Evolutionary conservation across 345 rosid genomes (phyloP), one percentile per base, ranked within the genome.

Genomic region (Cardamine chenopodiifolia): DNA sequence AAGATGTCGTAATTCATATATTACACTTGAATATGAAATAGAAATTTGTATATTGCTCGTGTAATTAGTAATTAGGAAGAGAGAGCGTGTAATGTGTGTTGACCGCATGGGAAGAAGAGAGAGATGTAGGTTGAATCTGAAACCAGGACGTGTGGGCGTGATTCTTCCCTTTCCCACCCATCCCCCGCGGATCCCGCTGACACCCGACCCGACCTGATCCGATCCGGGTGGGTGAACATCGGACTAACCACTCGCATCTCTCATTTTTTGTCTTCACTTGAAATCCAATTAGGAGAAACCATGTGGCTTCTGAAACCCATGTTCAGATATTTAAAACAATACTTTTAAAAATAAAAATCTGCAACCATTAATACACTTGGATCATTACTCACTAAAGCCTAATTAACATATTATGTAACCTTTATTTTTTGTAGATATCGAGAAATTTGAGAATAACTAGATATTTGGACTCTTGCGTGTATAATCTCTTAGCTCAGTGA

Each of bases 81-180:
- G 75, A 48, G 32, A 52, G 68, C 78, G 3, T 17, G 62, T 47
- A 48, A 74, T 66, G 68, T 62, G 64, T 81, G 74, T 66, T 83
- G 88, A 85, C 78, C 81, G 83, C 85, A 84, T 84, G 88, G 88
- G 80, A 75, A 75, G 76, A 37, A 73, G 53, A 85, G 88, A 62
- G 82, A 49, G 67, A 57, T 75, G 75, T 37, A 77, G 56, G 83
- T 71, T 82, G 92, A 80, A 84, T 75, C 63, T 58, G 83, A 79
- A 85, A 86, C 87, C 82, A 70, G 9, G 70, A 79, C 78, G 84
- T 82, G 87, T 86, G 90, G 93, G 86, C 87, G 71, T 86, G 81
- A 85, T 52, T 60, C 61, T 34, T 22, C 65, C 70, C 35, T 61
- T 72, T 53, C 63, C 12, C 72, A 73, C 77, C 77, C 77, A 64